Evolutionary conservation across 768 basidiomycete genomes (phyloP).

Genomic region (Amanita brunnescens): DNA sequence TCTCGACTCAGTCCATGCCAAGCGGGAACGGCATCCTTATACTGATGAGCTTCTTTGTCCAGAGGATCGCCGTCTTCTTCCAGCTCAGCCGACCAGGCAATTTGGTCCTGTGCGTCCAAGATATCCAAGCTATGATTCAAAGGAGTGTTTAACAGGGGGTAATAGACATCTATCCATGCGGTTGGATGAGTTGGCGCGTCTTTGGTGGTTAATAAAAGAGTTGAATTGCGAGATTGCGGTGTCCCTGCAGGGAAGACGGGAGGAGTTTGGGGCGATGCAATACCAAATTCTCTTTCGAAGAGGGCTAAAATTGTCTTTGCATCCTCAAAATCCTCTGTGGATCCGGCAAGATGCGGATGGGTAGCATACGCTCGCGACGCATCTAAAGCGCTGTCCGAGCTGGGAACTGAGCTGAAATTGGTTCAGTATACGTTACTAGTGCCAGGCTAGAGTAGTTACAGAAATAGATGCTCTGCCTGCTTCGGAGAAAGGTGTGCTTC

Average conservation of each 20-base stretch:
- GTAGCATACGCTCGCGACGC: constrained; percentile 52
- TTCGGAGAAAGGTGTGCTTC: constrained; percentile 10
- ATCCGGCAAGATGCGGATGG: constrained; percentile 69
- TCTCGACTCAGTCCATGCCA: constrained; percentile 82
- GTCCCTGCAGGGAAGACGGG: constrained; percentile 71
- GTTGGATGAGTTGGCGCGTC: constrained; percentile 37
- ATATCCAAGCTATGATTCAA: constrained; percentile 62
- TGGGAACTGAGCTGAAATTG: constrained; percentile 40
- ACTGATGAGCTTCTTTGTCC: constrained; percentile 65
- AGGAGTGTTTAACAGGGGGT: constrained; percentile 78
- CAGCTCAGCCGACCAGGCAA: constrained; percentile 64
- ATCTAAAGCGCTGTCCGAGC: constrained; percentile 44
- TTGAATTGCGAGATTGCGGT: constrained; percentile 55
- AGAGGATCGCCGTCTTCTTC: constrained; percentile 60
- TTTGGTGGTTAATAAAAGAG: constrained; percentile 40
- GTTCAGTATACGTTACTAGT: neutral
- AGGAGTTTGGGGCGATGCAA: constrained; percentile 29
- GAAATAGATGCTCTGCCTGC: constrained; percentile 17
- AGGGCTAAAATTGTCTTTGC: constrained; percentile 60
- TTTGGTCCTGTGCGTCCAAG: constrained; percentile 42
- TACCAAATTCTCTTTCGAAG: constrained; percentile 59
- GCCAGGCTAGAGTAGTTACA: constrained; percentile 13
- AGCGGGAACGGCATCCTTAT: constrained; percentile 59
- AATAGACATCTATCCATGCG: constrained; percentile 85
- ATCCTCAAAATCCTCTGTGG: constrained; percentile 47